Base-by-base conservation (phyloP, 805 yeast species). In the Saccharomyces mikatae region DNA sequence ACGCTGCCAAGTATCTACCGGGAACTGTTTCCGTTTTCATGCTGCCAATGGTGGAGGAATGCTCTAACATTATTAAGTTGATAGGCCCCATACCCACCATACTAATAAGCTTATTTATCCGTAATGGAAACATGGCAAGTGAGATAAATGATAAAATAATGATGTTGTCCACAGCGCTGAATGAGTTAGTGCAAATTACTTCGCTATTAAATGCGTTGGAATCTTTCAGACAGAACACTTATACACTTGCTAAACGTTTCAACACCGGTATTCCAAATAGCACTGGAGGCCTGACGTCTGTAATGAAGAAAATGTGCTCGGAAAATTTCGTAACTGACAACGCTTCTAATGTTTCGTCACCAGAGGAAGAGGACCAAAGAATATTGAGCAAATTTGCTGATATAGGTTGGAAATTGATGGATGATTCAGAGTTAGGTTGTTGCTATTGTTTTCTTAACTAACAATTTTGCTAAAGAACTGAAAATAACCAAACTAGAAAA, bases 371-470 rank as follows among this genome's bases (percentile, higher is more conserved):
- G 17, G 10, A 17, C 22, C 17, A 17, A 21, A 36, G 17, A 17
- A 17, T 36, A 17, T 46, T 62, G n/a, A 31, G 53, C 10, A 48
- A 55, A 11, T 58, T 68, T 32, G 55, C 62, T 26, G 54, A 59
- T 26, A 57, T 58, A n/a, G 71, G 68, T 10, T 69, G 71, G 71
- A 60, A 61, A 50, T 51, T 69, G 13, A 51, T 68, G 2, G 70
- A 67, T 51, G 69, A 64, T 47, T 58, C 65, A 13, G 72, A 68
- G 49, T 48, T 69, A 24, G 72, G 72, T 8, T 69, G 72, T 9
- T 36, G 44, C 44, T 21, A 11, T n/a, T 17, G 24, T 11, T 21
- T 36, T 11, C 8, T 4, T 2, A 17, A 36, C 44, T 36, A 17
- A 36, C 9, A 21, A 8, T 36, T 22, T 13, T 31, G 6, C n/a